phyloP scores from a whole-genome alignment of 2,329 filamentous ascomycete genomes.

The Cladosporium colombiae region DNA sequence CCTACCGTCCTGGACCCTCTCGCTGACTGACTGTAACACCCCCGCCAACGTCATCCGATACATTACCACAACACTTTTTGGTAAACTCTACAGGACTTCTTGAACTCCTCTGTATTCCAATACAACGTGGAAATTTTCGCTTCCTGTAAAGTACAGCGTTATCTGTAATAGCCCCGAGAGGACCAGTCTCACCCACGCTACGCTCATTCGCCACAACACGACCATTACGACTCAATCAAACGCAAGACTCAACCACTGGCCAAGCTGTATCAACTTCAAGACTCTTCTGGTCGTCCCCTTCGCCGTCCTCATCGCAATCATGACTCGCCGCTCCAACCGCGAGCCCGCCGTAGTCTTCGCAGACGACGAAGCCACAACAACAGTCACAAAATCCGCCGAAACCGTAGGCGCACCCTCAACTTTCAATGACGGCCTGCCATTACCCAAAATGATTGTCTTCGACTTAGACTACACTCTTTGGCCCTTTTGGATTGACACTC shows the following conservation, averaged over 20 bases:
- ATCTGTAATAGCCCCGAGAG: no score
- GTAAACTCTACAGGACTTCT: background rate
- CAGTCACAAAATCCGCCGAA: conserved; percentile 40
- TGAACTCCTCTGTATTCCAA: no score
- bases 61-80: background rate
- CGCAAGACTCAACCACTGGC: background rate
- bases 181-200: background rate
- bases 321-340: conserved; percentile 15
- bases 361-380: conserved; percentile 31
- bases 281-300: background rate
- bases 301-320: background rate
- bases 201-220: background rate
- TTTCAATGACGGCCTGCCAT: conserved; percentile 66
- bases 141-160: no score
- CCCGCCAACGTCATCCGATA: conserved; percentile 3
- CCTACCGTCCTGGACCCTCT: background rate
- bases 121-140: no score
- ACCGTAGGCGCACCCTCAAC: conserved; percentile 51
- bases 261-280: background rate
- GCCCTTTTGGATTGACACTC: conserved; percentile 98
- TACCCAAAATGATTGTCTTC: conserved; percentile 85
- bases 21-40: background rate
- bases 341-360: conserved; percentile 11
- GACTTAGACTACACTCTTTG: conserved; percentile 98
- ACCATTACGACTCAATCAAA: background rate